These are phyloP conservation scores for Dipsacomyces acuminosporus DNA, from an alignment of 371 early-diverging fungal genomes.

Conservation along the genomic window DNA sequence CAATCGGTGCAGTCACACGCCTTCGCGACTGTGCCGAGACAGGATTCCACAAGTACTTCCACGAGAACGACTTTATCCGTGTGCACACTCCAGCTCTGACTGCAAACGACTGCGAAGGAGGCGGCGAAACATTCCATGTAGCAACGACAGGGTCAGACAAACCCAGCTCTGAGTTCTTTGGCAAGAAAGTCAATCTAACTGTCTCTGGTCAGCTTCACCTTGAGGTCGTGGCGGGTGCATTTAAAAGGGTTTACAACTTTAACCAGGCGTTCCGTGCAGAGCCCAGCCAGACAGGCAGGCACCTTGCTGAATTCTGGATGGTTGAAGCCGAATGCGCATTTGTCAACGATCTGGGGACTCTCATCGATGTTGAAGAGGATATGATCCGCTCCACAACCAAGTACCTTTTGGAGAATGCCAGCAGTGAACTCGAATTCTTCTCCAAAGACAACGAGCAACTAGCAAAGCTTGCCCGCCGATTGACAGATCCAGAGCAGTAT, in stretches of 20 bases:
- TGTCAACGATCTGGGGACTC: conserved; percentile 46
- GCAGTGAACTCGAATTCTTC: conserved; percentile 32
- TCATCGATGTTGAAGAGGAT: conserved; percentile 52
- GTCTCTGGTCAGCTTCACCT: conserved; percentile 89
- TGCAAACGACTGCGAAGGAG: conserved; percentile 89
- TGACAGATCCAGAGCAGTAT: conserved; percentile 56
- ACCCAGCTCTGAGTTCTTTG: conserved; percentile 61
- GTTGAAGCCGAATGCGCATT: conserved; percentile 86
- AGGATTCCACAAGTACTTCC: conserved; percentile 69
- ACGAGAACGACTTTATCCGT: conserved; percentile 68
- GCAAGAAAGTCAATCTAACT: conserved; percentile 70
- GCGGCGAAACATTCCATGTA: conserved; percentile 80
- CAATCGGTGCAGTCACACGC: conserved; percentile 67
- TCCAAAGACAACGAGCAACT: conserved; percentile 32
- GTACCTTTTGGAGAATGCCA: conserved; percentile 21
- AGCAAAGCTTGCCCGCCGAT: conserved; percentile 53
- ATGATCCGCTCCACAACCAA: conserved; percentile 41
- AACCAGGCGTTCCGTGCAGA: conserved; percentile 90
- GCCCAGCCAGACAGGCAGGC: conserved; percentile 73
- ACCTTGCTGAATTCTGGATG: conserved; percentile 96
- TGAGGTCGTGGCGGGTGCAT: conserved; percentile 69
- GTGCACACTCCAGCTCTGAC: conserved; percentile 84
- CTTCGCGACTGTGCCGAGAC: conserved; percentile 61
- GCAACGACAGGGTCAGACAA: conserved; percentile 12
- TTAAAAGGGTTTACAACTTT: conserved; percentile 82